Conservation (phyloP, 2,329 filamentous ascomycete genomes). For the Calonectria crousiana region DNA sequence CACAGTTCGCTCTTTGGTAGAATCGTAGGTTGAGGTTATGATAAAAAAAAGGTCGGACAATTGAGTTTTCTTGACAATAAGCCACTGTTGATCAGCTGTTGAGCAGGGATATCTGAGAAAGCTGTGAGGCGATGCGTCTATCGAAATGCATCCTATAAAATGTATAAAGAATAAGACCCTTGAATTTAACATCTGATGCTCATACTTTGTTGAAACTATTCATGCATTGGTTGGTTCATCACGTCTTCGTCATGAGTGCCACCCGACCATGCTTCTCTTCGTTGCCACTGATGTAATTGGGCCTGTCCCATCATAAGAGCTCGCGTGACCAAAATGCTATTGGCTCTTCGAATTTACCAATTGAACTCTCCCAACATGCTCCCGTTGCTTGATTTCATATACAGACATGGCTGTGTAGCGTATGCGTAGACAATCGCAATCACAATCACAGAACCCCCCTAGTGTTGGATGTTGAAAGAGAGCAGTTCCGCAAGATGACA, state of each 20-base stretch:
- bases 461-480: neutral
- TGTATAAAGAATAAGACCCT: neutral
- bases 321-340: neutral
- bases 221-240: neutral
- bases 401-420: neutral
- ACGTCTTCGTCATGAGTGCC: neutral
- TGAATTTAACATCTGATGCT: neutral
- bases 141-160: neutral
- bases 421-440: no score
- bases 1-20: neutral
- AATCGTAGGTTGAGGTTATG: neutral
- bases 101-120: neutral
- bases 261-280: neutral
- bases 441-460: no score
- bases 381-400: neutral
- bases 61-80: neutral
- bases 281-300: neutral
- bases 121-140: neutral
- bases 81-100: neutral
- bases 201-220: neutral
- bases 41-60: neutral
- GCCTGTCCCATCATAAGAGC: neutral
- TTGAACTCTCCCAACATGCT: neutral
- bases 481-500: neutral
- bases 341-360: neutral